These are phyloP conservation scores for Teunomyces pallodes DNA, from an alignment of 805 yeast species.

Conservation along the genomic window DNA sequence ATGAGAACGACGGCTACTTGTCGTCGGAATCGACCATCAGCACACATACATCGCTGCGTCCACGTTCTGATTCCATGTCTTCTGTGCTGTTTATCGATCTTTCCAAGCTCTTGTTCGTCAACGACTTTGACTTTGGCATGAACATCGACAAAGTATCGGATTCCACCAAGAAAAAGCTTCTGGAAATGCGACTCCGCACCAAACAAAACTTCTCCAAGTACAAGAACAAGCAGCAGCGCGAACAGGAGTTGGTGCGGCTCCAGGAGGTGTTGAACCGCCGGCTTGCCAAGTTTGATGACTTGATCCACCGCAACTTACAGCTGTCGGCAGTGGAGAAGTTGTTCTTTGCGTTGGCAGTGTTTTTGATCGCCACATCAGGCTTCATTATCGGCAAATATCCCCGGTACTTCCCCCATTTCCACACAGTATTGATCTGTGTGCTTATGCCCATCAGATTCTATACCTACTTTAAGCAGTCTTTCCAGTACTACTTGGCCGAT, in stretches of 20 bases:
- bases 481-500: conserved; percentile 88
- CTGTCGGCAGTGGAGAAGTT: conserved; percentile 59
- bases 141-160: conserved; percentile 35
- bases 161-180: conserved; percentile 33
- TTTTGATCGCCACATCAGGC: conserved; percentile 68
- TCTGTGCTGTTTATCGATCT: conserved; percentile 36
- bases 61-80: conserved; percentile 14
- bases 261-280: conserved; percentile 32
- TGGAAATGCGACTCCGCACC: conserved; percentile 35
- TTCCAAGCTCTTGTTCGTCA: conserved; percentile 33
- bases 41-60: background rate
- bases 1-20: background rate
- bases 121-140: conserved; percentile 44
- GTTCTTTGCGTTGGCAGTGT: conserved; percentile 73
- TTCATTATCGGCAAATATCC: conserved; percentile 77
- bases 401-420: conserved; percentile 69
- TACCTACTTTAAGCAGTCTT: conserved; percentile 74
- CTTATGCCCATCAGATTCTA: conserved; percentile 84
- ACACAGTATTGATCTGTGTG: conserved; percentile 57
- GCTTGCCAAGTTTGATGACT: conserved; percentile 34
- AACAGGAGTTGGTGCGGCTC: conserved; percentile 24
- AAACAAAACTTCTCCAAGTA: conserved; percentile 28
- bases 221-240: conserved; percentile 14
- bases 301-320: conserved; percentile 32
- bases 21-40: background rate